A percentile compares a stretch with the other conserved stretches of the same genome.
These are phyloP conservation scores for Coemansia sp. DNA, from an alignment of 192 early-diverging fungal species.

Conservation along the genomic window DNA sequence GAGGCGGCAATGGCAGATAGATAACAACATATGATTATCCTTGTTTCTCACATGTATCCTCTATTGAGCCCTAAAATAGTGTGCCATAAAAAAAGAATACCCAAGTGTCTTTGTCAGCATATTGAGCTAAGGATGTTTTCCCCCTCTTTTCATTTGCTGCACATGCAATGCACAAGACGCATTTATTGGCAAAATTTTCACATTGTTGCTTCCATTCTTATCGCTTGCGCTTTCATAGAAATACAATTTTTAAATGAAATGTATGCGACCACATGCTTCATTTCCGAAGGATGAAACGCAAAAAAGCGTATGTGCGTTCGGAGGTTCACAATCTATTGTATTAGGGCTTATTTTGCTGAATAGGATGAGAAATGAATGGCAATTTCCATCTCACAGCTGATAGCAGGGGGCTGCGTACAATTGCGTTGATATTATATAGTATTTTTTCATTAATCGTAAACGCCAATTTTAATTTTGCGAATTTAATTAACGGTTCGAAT, in stretches of 20 bases:
- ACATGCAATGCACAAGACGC: slow-evolving; percentile 1
- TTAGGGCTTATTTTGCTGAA: not conserved
- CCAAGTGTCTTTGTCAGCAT: too few relatives aligned
- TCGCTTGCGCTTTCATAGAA: not conserved
- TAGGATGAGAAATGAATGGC: not conserved
- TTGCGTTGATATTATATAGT: not conserved
- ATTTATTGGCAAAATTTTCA: not conserved
- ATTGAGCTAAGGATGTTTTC: too few relatives aligned
- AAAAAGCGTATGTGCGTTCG: not conserved
- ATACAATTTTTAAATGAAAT: slow-evolving; percentile 1
- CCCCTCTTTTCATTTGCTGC: not conserved
- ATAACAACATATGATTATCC: too few relatives aligned
- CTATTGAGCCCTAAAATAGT: too few relatives aligned
- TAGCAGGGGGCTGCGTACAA: not conserved
- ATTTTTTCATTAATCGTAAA: too few relatives aligned
- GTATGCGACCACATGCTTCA: slow-evolving; percentile 2
- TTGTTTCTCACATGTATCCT: too few relatives aligned
- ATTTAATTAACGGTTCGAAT: too few relatives aligned
- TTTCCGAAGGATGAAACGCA: not conserved
- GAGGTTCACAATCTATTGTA: slow-evolving; percentile 3
- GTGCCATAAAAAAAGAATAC: too few relatives aligned
- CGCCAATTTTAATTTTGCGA: too few relatives aligned
- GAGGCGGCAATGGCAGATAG: too few relatives aligned
- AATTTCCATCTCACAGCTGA: not conserved
- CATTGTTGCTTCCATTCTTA: not conserved